These are phyloP conservation scores for Knufia fluminis DNA, from an alignment of 2,329 filamentous ascomycete genomes.

Conservation along the genomic window DNA sequence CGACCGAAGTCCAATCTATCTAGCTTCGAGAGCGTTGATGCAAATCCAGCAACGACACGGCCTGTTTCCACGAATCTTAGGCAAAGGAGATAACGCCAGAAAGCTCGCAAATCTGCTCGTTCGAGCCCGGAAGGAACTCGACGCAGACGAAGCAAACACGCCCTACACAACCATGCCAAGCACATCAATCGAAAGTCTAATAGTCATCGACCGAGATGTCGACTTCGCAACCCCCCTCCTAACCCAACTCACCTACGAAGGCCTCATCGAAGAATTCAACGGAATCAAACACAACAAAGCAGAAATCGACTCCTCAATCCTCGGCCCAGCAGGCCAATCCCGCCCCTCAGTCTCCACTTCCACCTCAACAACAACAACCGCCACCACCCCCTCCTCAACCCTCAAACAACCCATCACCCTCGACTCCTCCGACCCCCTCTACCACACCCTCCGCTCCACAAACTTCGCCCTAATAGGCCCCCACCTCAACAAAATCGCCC, in stretches of 20 bases:
- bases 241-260: constrained; percentile 94
- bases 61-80: constrained; percentile 86
- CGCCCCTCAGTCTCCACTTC: constrained; percentile 46
- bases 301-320: constrained; percentile 82
- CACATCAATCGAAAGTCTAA: constrained; percentile 76
- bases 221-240: constrained; percentile 87
- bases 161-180: constrained; percentile 58
- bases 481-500: constrained; percentile 80
- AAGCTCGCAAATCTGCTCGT: constrained; percentile 75
- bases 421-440: constrained; percentile 82
- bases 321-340: constrained; percentile 56
- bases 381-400: constrained; percentile 46
- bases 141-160: constrained; percentile 55
- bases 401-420: constrained; percentile 80
- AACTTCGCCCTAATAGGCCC: constrained; percentile 94
- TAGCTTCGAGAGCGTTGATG: constrained; percentile 89
- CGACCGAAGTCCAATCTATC: constrained; percentile 81
- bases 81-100: constrained; percentile 91
- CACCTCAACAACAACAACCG: constrained; percentile 44
- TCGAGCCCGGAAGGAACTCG: constrained; percentile 85
- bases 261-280: constrained; percentile 86
- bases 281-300: constrained; percentile 86
- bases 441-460: constrained; percentile 74
- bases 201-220: constrained; percentile 90
- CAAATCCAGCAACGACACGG: constrained; percentile 83